A percentile compares a stretch with the other conserved stretches of the same genome.
Conservation (phyloP, 179 eudicot species). For the Beta lomatogona region DNA sequence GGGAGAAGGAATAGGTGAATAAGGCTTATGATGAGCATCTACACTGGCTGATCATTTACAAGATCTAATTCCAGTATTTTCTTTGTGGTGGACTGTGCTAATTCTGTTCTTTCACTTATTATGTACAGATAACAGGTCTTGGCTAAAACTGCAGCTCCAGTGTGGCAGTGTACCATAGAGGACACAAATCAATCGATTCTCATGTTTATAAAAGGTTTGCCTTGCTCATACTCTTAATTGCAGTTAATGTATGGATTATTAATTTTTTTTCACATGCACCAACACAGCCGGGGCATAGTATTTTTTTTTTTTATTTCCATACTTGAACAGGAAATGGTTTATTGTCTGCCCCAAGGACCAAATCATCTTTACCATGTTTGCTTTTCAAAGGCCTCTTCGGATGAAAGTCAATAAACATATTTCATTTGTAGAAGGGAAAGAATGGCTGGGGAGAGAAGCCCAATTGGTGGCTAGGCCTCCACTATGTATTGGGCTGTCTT, state of each 20-base stretch:
- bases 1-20: neutral
- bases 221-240: neutral
- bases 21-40: neutral
- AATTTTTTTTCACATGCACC: neutral
- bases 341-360: neutral
- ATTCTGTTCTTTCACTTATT: neutral
- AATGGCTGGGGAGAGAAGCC: neutral
- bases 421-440: neutral
- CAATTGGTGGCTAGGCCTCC: conserved; percentile 1
- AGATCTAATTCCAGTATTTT: neutral
- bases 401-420: neutral
- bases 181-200: too few species aligned
- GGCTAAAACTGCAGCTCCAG: neutral
- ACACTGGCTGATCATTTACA: neutral
- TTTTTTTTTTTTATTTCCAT: neutral
- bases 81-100: neutral
- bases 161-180: neutral
- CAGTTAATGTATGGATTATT: too few species aligned
- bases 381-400: neutral
- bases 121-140: neutral
- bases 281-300: neutral
- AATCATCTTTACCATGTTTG: neutral
- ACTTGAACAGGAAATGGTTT: neutral
- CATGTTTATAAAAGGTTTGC: neutral
- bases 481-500: neutral